phyloP scores from a whole-genome alignment of 805 yeast genomes.

The Wickerhamiella australiensis region DNA sequence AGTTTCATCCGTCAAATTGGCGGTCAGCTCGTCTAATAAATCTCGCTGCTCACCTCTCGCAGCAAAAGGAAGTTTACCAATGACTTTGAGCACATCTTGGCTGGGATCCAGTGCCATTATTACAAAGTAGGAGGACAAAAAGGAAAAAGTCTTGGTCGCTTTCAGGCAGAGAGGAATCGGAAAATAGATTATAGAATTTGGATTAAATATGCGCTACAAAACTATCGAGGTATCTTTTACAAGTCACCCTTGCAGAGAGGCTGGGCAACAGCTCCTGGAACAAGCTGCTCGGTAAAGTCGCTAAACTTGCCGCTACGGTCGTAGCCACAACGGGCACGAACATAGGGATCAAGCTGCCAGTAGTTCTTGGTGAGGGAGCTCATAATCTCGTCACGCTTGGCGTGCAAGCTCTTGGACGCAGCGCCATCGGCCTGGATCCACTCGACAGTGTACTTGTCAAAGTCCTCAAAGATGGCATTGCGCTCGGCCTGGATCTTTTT shows the following conservation, averaged over 20 bases:
- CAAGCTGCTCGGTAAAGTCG: constrained; percentile 22
- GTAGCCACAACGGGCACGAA: constrained; percentile 65
- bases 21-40: not conserved
- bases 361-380: constrained; percentile 50
- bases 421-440: constrained; percentile 57
- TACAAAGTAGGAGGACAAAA: too few species aligned
- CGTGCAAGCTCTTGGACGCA: constrained; percentile 40
- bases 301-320: constrained; percentile 63
- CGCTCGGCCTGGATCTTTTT: constrained; percentile 42
- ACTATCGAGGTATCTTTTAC: not conserved
- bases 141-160: too few species aligned
- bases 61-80: not conserved
- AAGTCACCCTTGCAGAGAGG: constrained; percentile 14
- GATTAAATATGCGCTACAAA: constrained; percentile 6
- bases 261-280: constrained; percentile 21
- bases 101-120: not conserved
- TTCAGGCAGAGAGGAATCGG: not conserved
- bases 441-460: constrained; percentile 51
- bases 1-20: not conserved
- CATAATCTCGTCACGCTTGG: constrained; percentile 35
- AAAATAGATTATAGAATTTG: not conserved
- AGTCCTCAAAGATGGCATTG: constrained; percentile 39
- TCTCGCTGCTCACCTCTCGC: not conserved
- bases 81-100: not conserved
- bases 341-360: constrained; percentile 61